A percentile compares a stretch with the other conserved stretches of the same genome.
Conservation (phyloP, 2,329 filamentous ascomycete genomes). For the Fusarium sp. region DNA sequence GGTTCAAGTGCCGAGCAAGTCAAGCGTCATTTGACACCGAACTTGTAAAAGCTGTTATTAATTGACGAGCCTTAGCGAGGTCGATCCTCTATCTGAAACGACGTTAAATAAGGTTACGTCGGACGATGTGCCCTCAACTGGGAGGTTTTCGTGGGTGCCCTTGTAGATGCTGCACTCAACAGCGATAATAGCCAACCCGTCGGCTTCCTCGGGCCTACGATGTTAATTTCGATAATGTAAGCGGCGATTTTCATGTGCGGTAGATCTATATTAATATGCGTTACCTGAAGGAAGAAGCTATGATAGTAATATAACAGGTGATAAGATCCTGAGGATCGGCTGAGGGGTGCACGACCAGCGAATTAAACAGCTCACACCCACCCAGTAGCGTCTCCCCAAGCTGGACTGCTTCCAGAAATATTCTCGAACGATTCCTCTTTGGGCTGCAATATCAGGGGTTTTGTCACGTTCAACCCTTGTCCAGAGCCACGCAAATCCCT, state of each 20-base stretch:
- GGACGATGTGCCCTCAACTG: conserved; percentile 12
- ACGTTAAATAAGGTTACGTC: conserved; percentile 26
- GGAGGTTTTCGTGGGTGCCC: conserved; percentile 5
- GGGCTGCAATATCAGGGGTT: conserved; percentile 18
- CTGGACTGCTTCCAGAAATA: conserved; percentile 38
- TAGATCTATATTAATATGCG: background rate
- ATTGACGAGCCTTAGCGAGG: conserved; percentile 14
- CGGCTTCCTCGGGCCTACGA: background rate
- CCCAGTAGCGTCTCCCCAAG: conserved; percentile 8
- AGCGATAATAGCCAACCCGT: background rate
- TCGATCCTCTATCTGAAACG: conserved; percentile 36
- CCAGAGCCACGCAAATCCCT: conserved; percentile 21
- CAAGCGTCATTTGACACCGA: background rate
- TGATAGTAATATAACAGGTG: background rate
- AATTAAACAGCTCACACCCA: conserved; percentile 18
- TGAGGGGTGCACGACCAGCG: background rate
- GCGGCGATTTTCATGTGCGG: background rate
- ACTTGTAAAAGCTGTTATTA: conserved; percentile 15
- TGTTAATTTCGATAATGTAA: background rate
- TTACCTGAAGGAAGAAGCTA: conserved; percentile 9
- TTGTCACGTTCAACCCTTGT: background rate
- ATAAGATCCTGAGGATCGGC: conserved; percentile 19
- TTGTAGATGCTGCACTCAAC: background rate
- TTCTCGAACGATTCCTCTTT: conserved; percentile 41
- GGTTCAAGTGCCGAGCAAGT: conserved; percentile 17